Evolutionary conservation across 768 basidiomycete species (phyloP), one percentile per base, ranked within the genome.

Genomic region (Daedalea quercina): DNA sequence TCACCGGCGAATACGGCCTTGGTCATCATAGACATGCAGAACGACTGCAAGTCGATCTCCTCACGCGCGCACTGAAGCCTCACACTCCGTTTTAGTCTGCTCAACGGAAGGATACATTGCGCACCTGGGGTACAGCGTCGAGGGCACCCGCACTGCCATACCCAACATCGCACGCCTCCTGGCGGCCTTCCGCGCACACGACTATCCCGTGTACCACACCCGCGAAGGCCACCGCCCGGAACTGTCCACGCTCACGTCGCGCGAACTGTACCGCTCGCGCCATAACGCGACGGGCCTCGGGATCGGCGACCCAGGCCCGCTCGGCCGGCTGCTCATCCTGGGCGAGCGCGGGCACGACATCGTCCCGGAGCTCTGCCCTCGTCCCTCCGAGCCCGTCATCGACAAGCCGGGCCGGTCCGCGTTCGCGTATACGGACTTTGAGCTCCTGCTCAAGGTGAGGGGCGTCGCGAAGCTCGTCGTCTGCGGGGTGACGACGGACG

Each of bases 281-380:
- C 34, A 54, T 26, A 35, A 54, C 47, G 26, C 46, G 8, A 35
- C 44, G 33, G 46, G 31, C 17, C 44, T 54, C 25, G 46, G 44
- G 3, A 54, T 54, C 20, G 52, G 52, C 47, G 52, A 54, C 35
- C 28, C 15, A 49, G 52, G 52, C 33, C 45, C 45, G 49, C 37
- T 54, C 20, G 47, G 52, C 9, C 52, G 52, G 12, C 19, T 54
- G 31, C 26, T 54, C 45, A 41, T 48, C 17, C 52, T 48, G 7
- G 52, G 52, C 15, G 52, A 54, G 47, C 46, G 22, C 34, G 52
- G 52, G 8, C 52, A 54, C 47, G 52, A 54, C 24, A 48, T 54
- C 47, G 23, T 54, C 15, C 19, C 20, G 20, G 52, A 54, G 47
- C 47, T 54, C 19, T 22, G 13, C 20, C 52, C 52, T 9, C 35